Percentiles rank a stretch among this genome's conserved stretches.
Conservation (phyloP, 2,329 filamentous ascomycete genomes). For the Karstenula rhodostoma region DNA sequence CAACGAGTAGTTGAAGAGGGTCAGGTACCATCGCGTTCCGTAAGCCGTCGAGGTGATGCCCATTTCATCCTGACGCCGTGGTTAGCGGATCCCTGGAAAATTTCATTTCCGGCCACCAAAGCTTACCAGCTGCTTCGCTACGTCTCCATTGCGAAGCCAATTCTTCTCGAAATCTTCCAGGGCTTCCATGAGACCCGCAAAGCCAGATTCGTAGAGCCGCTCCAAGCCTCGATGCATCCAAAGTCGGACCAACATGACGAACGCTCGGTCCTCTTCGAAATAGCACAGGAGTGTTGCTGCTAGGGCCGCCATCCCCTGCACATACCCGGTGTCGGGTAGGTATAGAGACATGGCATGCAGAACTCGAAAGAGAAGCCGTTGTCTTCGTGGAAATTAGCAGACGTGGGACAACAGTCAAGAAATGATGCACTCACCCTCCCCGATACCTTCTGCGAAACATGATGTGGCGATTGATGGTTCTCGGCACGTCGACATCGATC, state of each 20-base stretch:
- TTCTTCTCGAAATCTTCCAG: slow-evolving; percentile 82
- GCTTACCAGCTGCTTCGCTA: slow-evolving; percentile 80
- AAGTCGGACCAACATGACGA: slow-evolving; percentile 94
- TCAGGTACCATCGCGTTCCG: slow-evolving; percentile 96
- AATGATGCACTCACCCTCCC: slow-evolving; percentile 65
- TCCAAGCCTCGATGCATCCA: slow-evolving; percentile 90
- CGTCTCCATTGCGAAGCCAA: slow-evolving; percentile 81
- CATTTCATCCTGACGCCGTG: slow-evolving; percentile 70
- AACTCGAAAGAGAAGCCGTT: slow-evolving; percentile 89
- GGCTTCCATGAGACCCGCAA: slow-evolving; percentile 85
- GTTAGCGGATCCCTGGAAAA: slow-evolving; percentile 27
- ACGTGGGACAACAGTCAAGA: slow-evolving; percentile 8
- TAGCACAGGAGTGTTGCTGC: slow-evolving; percentile 94
- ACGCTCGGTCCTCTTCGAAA: slow-evolving; percentile 92
- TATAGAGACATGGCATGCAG: slow-evolving; percentile 92
- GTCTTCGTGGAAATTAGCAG: slow-evolving; percentile 49
- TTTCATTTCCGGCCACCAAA: neutral
- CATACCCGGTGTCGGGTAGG: slow-evolving; percentile 90
- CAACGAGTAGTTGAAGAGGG: slow-evolving; percentile 95
- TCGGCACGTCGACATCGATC: slow-evolving; percentile 95
- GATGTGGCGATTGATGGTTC: slow-evolving; percentile 93
- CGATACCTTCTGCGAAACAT: slow-evolving; percentile 95
- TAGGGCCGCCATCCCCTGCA: slow-evolving; percentile 96
- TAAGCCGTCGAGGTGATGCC: slow-evolving; percentile 89
- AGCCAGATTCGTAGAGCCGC: slow-evolving; percentile 82